Percentiles rank a stretch among this genome's conserved stretches.
Conservation (phyloP, 2,329 filamentous ascomycete species). For the Stachybotrys chartarum region DNA sequence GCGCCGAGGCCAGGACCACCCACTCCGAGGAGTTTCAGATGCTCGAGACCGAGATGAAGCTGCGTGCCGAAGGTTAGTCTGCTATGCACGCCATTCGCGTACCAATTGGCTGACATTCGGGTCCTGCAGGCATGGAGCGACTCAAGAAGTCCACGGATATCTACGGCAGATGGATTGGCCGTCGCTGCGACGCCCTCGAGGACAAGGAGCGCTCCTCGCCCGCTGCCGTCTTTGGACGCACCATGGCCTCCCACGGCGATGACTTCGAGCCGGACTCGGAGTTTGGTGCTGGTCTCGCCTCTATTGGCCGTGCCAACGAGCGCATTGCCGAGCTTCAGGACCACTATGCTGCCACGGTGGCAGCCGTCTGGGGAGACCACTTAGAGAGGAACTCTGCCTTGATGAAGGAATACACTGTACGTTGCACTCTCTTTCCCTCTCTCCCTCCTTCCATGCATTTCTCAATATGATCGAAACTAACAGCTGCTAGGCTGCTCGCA, state of each 20-base stretch:
- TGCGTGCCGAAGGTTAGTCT: slow-evolving; percentile 74
- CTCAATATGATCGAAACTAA: slow-evolving; percentile 3
- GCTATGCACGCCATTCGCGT: neutral
- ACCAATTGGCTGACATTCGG: neutral
- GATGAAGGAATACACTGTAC: slow-evolving; percentile 96
- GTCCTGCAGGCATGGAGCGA: slow-evolving; percentile 69
- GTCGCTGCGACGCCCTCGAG: slow-evolving; percentile 69
- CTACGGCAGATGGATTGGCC: slow-evolving; percentile 84
- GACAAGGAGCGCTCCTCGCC: slow-evolving; percentile 85
- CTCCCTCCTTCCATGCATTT: neutral
- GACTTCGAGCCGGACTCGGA: slow-evolving; percentile 89
- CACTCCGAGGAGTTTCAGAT: slow-evolving; percentile 87
- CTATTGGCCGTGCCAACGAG: slow-evolving; percentile 80
- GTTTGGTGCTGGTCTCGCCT: slow-evolving; percentile 77
- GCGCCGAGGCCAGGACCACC: slow-evolving; percentile 77
- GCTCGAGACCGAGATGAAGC: slow-evolving; percentile 81
- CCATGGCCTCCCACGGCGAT: slow-evolving; percentile 83
- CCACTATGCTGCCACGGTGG: slow-evolving; percentile 69
- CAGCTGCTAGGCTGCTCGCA: slow-evolving; percentile 56
- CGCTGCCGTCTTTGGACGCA: slow-evolving; percentile 69
- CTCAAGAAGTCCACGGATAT: slow-evolving; percentile 78
- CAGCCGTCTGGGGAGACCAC: slow-evolving; percentile 82
- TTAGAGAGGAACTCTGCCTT: slow-evolving; percentile 82
- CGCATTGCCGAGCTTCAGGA: slow-evolving; percentile 81
- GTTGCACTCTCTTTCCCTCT: slow-evolving; percentile 14